Evolutionary conservation across 164 flowering plant genomes (phyloP).

Genomic region (Dillenia turbinata): DNA sequence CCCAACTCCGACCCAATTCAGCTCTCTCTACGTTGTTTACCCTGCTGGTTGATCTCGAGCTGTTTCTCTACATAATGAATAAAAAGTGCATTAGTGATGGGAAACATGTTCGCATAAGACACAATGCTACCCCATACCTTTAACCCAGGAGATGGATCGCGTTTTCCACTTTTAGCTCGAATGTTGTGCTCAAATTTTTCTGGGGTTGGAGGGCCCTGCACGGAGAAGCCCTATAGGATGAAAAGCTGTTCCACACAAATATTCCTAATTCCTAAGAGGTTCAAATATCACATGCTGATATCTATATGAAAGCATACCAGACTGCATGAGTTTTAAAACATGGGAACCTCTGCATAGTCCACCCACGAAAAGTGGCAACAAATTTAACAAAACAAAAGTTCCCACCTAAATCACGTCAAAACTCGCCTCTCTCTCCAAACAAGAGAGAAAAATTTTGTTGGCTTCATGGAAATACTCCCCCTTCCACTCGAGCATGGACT

Average conservation of each 20-base stretch:
- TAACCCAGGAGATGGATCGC: conserved; percentile 25
- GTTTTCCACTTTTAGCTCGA: conserved; percentile 24
- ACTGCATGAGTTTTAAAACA: background rate
- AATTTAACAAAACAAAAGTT: too few relatives aligned
- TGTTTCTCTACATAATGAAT: conserved; percentile 35
- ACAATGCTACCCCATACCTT: conserved; percentile 26
- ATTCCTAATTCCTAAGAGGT: background rate
- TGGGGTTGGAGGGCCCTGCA: conserved; percentile 63
- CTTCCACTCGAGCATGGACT: too few relatives aligned
- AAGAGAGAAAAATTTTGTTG: too few relatives aligned
- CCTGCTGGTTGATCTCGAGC: conserved; percentile 30
- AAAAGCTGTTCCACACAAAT: too few relatives aligned
- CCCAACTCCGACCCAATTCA: conserved; percentile 6
- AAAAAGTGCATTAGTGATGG: background rate
- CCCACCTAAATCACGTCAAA: too few relatives aligned
- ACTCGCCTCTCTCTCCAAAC: too few relatives aligned
- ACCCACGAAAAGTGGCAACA: too few relatives aligned
- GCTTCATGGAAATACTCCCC: too few relatives aligned
- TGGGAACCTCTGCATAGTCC: too few relatives aligned
- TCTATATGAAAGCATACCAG: too few relatives aligned
- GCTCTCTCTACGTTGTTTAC: conserved; percentile 14
- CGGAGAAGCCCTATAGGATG: background rate
- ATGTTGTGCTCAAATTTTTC: conserved; percentile 44
- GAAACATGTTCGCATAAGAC: too few relatives aligned
- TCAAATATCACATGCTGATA: background rate